Evolutionary conservation across 192 early-diverging fungal genomes (phyloP).

Genomic region (Backusella mclennaniae): DNA sequence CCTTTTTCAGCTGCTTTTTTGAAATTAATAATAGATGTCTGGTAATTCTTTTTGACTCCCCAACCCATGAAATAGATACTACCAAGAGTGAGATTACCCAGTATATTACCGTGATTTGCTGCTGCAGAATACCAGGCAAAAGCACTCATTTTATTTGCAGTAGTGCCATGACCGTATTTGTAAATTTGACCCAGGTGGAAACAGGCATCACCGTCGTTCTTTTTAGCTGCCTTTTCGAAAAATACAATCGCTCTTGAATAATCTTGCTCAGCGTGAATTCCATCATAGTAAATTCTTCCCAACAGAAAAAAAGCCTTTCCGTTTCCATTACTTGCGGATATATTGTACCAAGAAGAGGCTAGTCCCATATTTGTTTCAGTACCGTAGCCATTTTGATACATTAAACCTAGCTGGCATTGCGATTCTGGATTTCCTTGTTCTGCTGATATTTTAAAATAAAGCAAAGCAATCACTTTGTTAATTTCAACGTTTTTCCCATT

Average conservation of each 20-base stretch:
- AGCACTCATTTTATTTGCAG: not conserved
- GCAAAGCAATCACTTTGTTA: not conserved
- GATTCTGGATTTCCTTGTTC: not conserved
- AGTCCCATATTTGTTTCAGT: not conserved
- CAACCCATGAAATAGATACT: not conserved
- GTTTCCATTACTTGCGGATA: not conserved
- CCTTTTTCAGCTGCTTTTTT: not conserved
- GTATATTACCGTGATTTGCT: not conserved
- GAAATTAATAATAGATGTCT: not conserved
- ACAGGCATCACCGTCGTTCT: not conserved
- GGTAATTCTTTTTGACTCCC: not conserved
- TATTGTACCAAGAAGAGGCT: not conserved
- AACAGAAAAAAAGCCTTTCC: not conserved
- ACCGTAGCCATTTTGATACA: not conserved
- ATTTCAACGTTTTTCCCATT: not conserved
- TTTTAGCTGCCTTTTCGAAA: not conserved
- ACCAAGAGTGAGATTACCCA: not conserved
- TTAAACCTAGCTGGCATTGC: not conserved
- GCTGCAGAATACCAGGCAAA: not conserved
- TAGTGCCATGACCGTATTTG: not conserved
- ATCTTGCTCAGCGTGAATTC: not conserved
- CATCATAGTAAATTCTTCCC: not conserved
- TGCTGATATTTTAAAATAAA: not conserved
- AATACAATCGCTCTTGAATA: not conserved
- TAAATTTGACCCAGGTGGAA: not conserved